A percentile compares a stretch with the other conserved stretches of the same genome.
Conservation (phyloP, 495 filamentous ascomycete genomes). For the Collariella sp. region DNA sequence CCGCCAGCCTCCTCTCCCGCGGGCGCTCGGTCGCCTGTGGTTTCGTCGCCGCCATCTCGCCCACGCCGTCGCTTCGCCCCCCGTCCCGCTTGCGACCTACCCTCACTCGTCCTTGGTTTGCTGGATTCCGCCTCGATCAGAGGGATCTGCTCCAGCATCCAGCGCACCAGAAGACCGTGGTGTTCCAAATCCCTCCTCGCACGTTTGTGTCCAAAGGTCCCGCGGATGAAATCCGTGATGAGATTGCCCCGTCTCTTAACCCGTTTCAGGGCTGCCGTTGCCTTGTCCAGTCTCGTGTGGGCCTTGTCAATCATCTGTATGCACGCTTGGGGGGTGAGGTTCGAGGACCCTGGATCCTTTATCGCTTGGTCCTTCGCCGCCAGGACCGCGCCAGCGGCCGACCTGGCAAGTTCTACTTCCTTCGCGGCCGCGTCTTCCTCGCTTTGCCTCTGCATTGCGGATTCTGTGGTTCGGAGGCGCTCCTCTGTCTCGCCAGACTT, state of each 20-base stretch:
- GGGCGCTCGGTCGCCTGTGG: neutral
- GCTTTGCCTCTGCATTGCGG: neutral
- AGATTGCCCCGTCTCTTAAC: slow-evolving; percentile 2
- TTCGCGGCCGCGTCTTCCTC: slow-evolving; percentile 1
- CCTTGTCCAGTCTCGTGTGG: neutral
- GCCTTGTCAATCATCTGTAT: neutral
- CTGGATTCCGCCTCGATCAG: slow-evolving; percentile 2
- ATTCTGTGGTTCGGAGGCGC: neutral
- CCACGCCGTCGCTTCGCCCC: neutral
- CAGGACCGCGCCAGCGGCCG: neutral
- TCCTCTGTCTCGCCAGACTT: slow-evolving; percentile 9
- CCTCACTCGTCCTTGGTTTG: neutral
- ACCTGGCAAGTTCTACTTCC: neutral
- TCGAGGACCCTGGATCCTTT: neutral
- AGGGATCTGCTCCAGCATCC: slow-evolving; percentile 6
- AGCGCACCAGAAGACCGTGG: slow-evolving; percentile 1
- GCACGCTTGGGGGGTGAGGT: neutral
- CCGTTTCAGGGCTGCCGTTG: neutral
- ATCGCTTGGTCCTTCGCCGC: neutral
- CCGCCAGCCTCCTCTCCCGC: neutral
- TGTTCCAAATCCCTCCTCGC: neutral
- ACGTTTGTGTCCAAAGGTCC: neutral
- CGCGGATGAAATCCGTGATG: slow-evolving; percentile 10
- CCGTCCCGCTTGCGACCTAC: neutral
- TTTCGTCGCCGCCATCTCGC: neutral